A percentile compares a stretch with the other conserved stretches of the same genome.
Conservation (phyloP, 2,329 filamentous ascomycete species). For the Akanthomyces lecanii region DNA sequence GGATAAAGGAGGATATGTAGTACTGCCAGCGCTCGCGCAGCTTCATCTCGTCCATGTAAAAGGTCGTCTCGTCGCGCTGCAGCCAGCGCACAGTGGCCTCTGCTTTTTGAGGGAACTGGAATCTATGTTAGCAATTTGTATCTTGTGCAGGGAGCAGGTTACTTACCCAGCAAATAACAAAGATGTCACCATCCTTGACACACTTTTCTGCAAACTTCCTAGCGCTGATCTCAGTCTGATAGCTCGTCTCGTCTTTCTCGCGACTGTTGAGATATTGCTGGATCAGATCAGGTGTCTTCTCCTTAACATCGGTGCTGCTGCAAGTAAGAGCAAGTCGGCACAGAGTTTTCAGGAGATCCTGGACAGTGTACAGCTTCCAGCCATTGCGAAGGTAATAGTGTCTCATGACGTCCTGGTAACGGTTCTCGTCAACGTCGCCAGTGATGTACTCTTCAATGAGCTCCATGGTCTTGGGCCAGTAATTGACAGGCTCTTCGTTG, state of each 20-base stretch:
- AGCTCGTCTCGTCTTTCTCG: conserved; percentile 78
- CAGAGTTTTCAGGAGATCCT: conserved; percentile 79
- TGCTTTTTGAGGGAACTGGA: conserved; percentile 61
- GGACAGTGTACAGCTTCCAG: conserved; percentile 90
- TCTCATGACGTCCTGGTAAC: conserved; percentile 85
- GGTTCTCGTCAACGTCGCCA: conserved; percentile 73
- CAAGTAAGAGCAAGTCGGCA: conserved; percentile 78
- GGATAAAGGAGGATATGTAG: conserved; percentile 89
- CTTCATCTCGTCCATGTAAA: conserved; percentile 86
- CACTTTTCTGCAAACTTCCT: conserved; percentile 90
- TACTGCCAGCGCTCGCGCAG: conserved; percentile 84
- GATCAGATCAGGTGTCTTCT: conserved; percentile 89
- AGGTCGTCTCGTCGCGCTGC: conserved; percentile 66
- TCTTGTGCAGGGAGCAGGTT: neutral
- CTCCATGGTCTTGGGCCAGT: conserved; percentile 80
- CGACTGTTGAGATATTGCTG: conserved; percentile 81
- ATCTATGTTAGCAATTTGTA: conserved; percentile 29
- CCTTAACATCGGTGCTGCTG: conserved; percentile 80
- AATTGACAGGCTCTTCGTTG: conserved; percentile 58
- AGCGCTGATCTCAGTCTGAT: conserved; percentile 83
- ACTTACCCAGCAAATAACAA: conserved; percentile 86
- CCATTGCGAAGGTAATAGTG: conserved; percentile 88
- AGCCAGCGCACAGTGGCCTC: conserved; percentile 70
- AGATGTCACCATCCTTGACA: conserved; percentile 88
- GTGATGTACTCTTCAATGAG: conserved; percentile 84